Evolutionary conservation across 306 rosid genomes (phyloP), one percentile per base, ranked within the genome.

Genomic region (Morella rubra): DNA sequence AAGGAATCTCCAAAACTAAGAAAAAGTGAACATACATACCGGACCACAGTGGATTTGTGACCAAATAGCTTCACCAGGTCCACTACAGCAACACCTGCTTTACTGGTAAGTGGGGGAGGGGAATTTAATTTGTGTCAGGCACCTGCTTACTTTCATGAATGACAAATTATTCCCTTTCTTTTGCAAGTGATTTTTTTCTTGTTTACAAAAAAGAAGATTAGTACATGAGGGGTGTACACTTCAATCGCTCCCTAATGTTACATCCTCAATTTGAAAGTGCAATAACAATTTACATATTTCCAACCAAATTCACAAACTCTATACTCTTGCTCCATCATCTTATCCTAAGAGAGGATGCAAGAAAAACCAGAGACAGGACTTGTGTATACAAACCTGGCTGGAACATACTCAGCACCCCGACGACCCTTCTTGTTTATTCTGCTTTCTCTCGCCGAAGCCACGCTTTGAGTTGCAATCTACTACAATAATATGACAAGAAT

Each of bases 51-150:
- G 44, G 96, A 90, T 86, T 75, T 92, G 18, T 86, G 91, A 82
- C 97, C 96, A 83, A 92, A 92, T 81, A 93, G 81, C 92, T 88
- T 95, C 84, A 92, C 89, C 86, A 92, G 76, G 90, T 92, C 99
- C 88, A 95, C 79, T 13, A 92, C 95, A 54, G 84, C 77, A 64
- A 88, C 86, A 44, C 97, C 90, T 60, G 85, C 85, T 89, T 88
- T 95, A 81, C 99, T 92, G 90, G 37, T 32, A 74, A 47, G 37
- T 60, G 14, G 72, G 53, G 15, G 37, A 32, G 37, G 3, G 37
- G 3, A 32, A 32, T 32, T 32, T 32, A 32, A 32, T 32, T 32
- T 32, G 37, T 32, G 37, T 32, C 37, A 32, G 37, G 37, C 37
- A 0, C 37, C 37, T 32, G 37, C 37, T 32, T 32, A 2, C 3